Evolutionary conservation across 805 yeast genomes (phyloP).

Genomic region (Candida koratica): DNA sequence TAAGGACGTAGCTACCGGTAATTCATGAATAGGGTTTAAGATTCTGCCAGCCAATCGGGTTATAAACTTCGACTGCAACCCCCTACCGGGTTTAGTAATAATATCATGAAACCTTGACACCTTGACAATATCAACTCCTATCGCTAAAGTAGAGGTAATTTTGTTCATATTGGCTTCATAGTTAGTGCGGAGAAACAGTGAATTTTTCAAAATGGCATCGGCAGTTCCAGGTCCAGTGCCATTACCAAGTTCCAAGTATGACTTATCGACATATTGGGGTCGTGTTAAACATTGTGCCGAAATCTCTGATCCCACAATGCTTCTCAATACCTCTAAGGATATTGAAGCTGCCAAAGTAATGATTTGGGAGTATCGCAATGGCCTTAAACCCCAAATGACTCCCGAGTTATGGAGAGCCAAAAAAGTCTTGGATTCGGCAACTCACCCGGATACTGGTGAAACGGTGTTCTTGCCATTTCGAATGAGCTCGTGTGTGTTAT

Average conservation of each 20-base stretch:
- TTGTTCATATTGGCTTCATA: slow-evolving; percentile 4
- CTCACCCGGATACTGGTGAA: slow-evolving; percentile 96
- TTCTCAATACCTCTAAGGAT: slow-evolving; percentile 64
- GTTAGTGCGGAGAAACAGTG: background rate
- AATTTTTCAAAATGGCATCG: slow-evolving; percentile 66
- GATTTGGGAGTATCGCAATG: slow-evolving; percentile 70
- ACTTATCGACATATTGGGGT: slow-evolving; percentile 83
- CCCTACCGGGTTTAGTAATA: slow-evolving; percentile 29
- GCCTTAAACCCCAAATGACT: slow-evolving; percentile 58
- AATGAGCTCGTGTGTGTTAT: slow-evolving; percentile 93
- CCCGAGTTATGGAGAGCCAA: slow-evolving; percentile 89
- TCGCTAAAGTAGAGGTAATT: slow-evolving; percentile 30
- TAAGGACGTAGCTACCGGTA: slow-evolving; percentile 24
- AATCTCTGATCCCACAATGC: slow-evolving; percentile 87
- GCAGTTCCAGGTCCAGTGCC: slow-evolving; percentile 78
- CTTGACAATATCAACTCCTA: slow-evolving; percentile 57
- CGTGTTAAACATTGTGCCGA: slow-evolving; percentile 93
- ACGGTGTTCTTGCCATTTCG: slow-evolving; percentile 90
- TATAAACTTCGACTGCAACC: slow-evolving; percentile 9
- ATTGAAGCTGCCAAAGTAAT: slow-evolving; percentile 60
- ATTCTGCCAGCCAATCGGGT: slow-evolving; percentile 43
- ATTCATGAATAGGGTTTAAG: slow-evolving; percentile 43
- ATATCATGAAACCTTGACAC: slow-evolving; percentile 45
- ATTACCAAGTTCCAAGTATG: slow-evolving; percentile 77
- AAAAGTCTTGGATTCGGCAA: slow-evolving; percentile 80